Conservation (phyloP, 305 asterid genomes). For the Rubia peregrina region DNA sequence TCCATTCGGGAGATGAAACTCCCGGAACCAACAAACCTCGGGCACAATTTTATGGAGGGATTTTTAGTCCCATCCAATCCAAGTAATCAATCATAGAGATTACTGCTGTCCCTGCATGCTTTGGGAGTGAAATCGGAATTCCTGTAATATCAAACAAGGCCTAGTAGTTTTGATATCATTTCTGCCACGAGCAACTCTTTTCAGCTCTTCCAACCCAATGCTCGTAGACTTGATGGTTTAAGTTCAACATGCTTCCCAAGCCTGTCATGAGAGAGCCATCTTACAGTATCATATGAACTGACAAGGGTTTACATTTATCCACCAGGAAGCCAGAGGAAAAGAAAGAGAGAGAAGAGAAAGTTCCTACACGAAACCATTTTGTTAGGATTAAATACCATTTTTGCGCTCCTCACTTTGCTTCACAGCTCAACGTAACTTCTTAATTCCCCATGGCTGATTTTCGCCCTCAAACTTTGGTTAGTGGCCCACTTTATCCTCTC, state of each 20-base stretch:
- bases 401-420: not conserved
- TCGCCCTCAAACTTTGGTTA: too few species aligned
- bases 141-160: not conserved
- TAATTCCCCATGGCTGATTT: too few species aligned
- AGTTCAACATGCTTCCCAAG: conserved; percentile 68
- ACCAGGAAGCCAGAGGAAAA: not conserved
- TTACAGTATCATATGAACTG: too few species aligned
- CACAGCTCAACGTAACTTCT: not conserved
- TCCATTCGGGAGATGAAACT: conserved; percentile 1
- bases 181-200: not conserved
- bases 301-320: not conserved
- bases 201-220: conserved; percentile 59
- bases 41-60: conserved; percentile 1
- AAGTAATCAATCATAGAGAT: not conserved
- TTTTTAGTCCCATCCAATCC: not conserved
- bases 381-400: not conserved
- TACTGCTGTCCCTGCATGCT: not conserved
- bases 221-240: conserved; percentile 47
- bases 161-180: not conserved
- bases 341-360: not conserved
- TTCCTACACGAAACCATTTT: too few species aligned
- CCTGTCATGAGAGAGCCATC: conserved; percentile 32
- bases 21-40: not conserved
- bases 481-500: not conserved
- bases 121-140: not conserved